Evolutionary conservation across 495 filamentous ascomycete species (phyloP).

Genomic region (Aspergillus carlsbadensis): DNA sequence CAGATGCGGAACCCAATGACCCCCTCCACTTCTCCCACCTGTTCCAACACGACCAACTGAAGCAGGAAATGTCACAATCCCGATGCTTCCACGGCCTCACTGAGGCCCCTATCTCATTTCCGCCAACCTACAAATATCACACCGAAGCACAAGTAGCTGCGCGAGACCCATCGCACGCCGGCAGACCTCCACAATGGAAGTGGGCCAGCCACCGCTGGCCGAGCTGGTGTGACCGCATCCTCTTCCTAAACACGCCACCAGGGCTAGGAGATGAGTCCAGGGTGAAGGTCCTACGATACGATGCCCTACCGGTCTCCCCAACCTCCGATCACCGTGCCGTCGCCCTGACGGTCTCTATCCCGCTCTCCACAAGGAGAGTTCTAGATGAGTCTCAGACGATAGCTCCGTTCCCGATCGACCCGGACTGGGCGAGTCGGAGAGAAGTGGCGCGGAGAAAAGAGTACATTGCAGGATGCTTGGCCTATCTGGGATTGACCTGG

Average conservation of each 20-base stretch:
- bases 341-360: constrained; percentile 61
- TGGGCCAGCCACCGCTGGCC: constrained; percentile 84
- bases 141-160: constrained; percentile 42
- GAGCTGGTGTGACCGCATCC: constrained; percentile 89
- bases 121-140: constrained; percentile 88
- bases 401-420: constrained; percentile 56
- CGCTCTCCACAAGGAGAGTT: constrained; percentile 36
- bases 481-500: constrained; percentile 60
- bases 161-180: constrained; percentile 20
- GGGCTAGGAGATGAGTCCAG: constrained; percentile 37
- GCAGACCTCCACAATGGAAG: constrained; percentile 57
- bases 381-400: constrained; percentile 25
- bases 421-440: constrained; percentile 48
- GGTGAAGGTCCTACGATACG: constrained; percentile 60
- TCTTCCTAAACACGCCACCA: constrained; percentile 66
- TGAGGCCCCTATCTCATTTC: constrained; percentile 76
- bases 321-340: constrained; percentile 88
- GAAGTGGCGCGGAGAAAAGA: constrained; percentile 54
- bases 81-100: constrained; percentile 71
- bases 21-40: constrained; percentile 59
- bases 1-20: constrained; percentile 44
- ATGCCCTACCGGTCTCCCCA: constrained; percentile 68
- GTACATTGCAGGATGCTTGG: constrained; percentile 54
- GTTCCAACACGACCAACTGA: constrained; percentile 73
- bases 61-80: constrained; percentile 59